Conservation (phyloP, 23 red algal genomes). For the Gracilaria caudata region DNA sequence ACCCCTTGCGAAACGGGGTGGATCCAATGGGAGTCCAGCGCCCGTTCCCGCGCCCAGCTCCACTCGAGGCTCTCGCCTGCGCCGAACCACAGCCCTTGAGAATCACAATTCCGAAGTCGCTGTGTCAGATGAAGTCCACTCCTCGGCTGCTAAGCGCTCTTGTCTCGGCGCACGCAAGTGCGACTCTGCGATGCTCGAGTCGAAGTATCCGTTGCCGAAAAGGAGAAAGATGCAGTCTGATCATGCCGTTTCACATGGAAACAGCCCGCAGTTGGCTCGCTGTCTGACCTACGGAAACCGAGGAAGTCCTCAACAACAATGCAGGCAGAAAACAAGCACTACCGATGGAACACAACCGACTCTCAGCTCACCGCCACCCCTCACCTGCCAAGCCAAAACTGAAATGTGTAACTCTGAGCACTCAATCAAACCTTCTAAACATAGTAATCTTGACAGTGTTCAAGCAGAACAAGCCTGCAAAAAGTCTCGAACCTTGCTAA, state of each 20-base stretch:
- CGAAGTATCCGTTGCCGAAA: neutral
- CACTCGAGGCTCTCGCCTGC: neutral
- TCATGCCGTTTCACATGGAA: constrained; percentile 1
- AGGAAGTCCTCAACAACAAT: neutral
- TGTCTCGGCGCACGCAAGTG: neutral
- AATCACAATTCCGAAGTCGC: neutral
- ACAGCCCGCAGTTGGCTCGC: neutral
- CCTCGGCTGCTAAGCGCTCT: neutral
- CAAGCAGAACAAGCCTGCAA: neutral
- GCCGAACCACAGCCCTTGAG: neutral
- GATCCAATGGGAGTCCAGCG: neutral
- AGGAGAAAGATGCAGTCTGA: constrained; percentile 15
- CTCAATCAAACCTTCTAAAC: neutral
- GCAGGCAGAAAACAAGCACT: neutral
- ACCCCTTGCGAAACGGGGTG: neutral
- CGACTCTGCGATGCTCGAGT: neutral
- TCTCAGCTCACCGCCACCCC: neutral
- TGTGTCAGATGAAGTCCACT: neutral
- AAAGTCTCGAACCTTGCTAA: constrained; percentile 16
- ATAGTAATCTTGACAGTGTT: neutral
- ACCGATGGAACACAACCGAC: neutral
- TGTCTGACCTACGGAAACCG: neutral
- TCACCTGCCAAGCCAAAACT: neutral
- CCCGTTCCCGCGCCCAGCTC: neutral
- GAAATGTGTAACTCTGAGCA: neutral